Conservation (phyloP, 805 yeast species). For the Candida anglica region DNA sequence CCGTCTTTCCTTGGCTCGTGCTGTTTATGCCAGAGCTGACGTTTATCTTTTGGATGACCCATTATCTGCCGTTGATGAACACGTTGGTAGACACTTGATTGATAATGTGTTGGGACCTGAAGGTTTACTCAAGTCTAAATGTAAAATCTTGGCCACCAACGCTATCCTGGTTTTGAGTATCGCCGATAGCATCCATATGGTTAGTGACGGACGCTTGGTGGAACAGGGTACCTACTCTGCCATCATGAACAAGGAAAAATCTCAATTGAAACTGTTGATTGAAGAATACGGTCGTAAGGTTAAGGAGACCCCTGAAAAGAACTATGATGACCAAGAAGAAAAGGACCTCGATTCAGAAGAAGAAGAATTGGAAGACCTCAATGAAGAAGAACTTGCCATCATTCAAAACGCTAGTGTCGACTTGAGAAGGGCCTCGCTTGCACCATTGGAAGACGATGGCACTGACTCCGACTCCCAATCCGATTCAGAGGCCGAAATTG, state of each 20-base stretch:
- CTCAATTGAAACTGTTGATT: slow-evolving; percentile 53
- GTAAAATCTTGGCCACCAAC: slow-evolving; percentile 82
- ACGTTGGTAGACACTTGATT: slow-evolving; percentile 84
- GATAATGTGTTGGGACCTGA: slow-evolving; percentile 77
- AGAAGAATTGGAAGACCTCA: slow-evolving; percentile 12
- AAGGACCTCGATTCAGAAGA: too few species aligned
- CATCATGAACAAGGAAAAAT: slow-evolving; percentile 41
- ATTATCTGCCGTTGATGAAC: slow-evolving; percentile 95
- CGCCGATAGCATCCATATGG: slow-evolving; percentile 67
- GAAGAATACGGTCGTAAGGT: slow-evolving; percentile 55
- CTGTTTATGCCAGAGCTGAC: slow-evolving; percentile 93
- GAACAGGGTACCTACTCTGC: slow-evolving; percentile 64
- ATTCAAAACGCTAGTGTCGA: too few species aligned
- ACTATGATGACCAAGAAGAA: slow-evolving; percentile 11
- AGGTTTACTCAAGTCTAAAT: slow-evolving; percentile 72
- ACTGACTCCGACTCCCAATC: slow-evolving; percentile 21
- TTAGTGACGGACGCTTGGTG: slow-evolving; percentile 62
- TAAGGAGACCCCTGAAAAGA: slow-evolving; percentile 22
- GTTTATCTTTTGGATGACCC: slow-evolving; percentile 89
- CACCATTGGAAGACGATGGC: slow-evolving; percentile 39
- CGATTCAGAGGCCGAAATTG: slow-evolving; percentile 16
- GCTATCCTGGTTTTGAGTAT: slow-evolving; percentile 75
- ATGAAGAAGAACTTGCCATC: slow-evolving; percentile 18
- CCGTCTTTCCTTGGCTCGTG: slow-evolving; percentile 88
- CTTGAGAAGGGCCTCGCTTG: slow-evolving; percentile 67